phyloP scores from a whole-genome alignment of 495 filamentous ascomycete genomes.

The Daldinia grandis region DNA sequence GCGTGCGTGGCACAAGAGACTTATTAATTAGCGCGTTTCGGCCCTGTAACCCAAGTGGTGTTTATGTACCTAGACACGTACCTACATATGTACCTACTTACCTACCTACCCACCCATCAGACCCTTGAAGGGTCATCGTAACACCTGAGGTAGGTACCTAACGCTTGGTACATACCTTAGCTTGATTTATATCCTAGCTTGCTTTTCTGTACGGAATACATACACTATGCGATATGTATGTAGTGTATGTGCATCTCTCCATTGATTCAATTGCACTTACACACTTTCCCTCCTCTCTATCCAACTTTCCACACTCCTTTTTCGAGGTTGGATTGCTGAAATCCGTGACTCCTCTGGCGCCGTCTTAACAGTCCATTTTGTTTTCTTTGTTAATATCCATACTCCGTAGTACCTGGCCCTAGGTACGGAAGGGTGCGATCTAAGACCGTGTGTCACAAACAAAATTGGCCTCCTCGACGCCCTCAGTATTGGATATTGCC shows the following conservation, averaged over 20 bases:
- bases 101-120: constrained; percentile 14
- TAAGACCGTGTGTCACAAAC: constrained; percentile 17
- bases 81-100: no score
- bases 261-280: constrained; percentile 15
- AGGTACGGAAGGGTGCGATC: not conserved
- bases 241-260: constrained; percentile 6
- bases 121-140: constrained; percentile 4
- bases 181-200: not conserved
- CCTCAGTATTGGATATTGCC: not conserved
- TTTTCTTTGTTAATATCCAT: constrained; percentile 20
- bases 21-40: constrained; percentile 21
- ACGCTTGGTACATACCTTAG: not conserved
- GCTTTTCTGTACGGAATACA: constrained; percentile 7
- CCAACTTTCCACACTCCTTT: constrained; percentile 37
- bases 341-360: constrained; percentile 17
- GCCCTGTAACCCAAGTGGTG: constrained; percentile 8
- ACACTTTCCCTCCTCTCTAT: not conserved
- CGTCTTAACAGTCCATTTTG: constrained; percentile 2
- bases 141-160: not conserved
- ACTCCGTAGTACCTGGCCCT: not conserved
- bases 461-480: constrained; percentile 3
- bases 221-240: constrained; percentile 1
- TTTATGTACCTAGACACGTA: no score
- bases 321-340: constrained; percentile 20
- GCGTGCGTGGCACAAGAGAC: constrained; percentile 1